Evolutionary conservation across 179 eudicot species (phyloP).

Genomic region (Spinacia oleracea): DNA sequence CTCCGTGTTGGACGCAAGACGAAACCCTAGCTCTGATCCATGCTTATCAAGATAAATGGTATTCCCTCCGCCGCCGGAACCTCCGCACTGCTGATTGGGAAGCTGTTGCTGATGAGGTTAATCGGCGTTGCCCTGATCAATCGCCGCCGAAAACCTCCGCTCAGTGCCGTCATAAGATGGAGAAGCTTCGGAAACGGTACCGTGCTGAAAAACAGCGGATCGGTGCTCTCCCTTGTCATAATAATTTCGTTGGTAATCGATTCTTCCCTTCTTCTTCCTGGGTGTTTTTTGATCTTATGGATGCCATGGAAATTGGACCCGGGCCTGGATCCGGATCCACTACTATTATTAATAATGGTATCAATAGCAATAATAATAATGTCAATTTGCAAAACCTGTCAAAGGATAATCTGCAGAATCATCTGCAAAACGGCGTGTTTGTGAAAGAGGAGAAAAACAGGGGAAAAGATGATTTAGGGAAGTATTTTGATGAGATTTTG

Average conservation of each 20-base stretch:
- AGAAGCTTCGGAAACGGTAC: slow-evolving; percentile 88
- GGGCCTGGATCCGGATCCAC: slow-evolving; percentile 19
- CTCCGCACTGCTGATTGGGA: slow-evolving; percentile 92
- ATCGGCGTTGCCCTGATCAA: slow-evolving; percentile 50
- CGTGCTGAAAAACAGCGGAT: slow-evolving; percentile 76
- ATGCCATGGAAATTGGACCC: slow-evolving; percentile 68
- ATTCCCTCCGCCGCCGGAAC: slow-evolving; percentile 82
- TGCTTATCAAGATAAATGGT: slow-evolving; percentile 81
- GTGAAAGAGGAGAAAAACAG: neutral
- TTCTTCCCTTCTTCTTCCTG: slow-evolving; percentile 70
- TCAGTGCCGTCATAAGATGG: slow-evolving; percentile 98
- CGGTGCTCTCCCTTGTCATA: slow-evolving; percentile 30
- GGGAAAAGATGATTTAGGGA: slow-evolving; percentile 25
- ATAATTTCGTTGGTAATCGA: slow-evolving; percentile 8
- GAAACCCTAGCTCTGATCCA: slow-evolving; percentile 71
- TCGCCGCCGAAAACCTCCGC: slow-evolving; percentile 70
- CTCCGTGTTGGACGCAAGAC: slow-evolving; percentile 88
- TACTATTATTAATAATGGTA: neutral
- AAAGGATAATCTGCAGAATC: neutral
- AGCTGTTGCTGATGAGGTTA: slow-evolving; percentile 64
- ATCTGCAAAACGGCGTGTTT: neutral
- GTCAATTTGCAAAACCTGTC: neutral
- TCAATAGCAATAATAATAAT: neutral
- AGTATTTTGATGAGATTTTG: slow-evolving; percentile 34
- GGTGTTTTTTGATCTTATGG: slow-evolving; percentile 78